Evolutionary conservation across 2,329 filamentous ascomycete genomes (phyloP).

Genomic region (Chrysosporium keratinophilum): DNA sequence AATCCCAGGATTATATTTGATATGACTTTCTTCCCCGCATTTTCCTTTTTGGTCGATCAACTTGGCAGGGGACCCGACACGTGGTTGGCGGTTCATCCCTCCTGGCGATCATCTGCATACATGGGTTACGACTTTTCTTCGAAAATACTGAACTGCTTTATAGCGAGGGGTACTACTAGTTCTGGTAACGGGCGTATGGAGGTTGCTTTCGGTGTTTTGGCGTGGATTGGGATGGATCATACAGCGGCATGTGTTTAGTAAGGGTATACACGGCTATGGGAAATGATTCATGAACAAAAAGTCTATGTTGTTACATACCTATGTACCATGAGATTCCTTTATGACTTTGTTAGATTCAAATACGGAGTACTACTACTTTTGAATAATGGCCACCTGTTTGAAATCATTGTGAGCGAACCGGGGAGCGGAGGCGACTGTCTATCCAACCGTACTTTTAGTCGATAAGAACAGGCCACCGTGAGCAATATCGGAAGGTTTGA

Average conservation of each 20-base stretch:
- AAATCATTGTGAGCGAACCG: too few relatives aligned
- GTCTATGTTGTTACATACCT: neutral
- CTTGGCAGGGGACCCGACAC: neutral
- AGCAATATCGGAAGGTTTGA: neutral
- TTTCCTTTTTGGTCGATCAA: neutral
- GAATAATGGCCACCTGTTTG: too few relatives aligned
- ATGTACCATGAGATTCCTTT: neutral
- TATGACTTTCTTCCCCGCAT: neutral
- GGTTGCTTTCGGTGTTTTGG: neutral
- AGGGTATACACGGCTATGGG: conserved; percentile 1
- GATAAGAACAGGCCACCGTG: neutral
- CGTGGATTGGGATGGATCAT: neutral
- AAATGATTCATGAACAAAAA: neutral
- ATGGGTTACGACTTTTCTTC: conserved; percentile 2
- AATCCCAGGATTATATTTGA: too few relatives aligned
- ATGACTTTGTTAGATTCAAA: too few relatives aligned
- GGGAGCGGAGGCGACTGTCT: neutral
- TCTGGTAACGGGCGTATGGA: neutral
- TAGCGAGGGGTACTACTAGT: neutral
- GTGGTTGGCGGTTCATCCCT: neutral
- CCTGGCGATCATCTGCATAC: neutral
- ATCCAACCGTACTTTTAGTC: neutral
- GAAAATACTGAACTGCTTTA: neutral
- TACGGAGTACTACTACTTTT: too few relatives aligned
- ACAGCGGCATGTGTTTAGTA: neutral